phyloP scores from a whole-genome alignment of 1,139 yeast genomes.

The Taphrina pruni region DNA sequence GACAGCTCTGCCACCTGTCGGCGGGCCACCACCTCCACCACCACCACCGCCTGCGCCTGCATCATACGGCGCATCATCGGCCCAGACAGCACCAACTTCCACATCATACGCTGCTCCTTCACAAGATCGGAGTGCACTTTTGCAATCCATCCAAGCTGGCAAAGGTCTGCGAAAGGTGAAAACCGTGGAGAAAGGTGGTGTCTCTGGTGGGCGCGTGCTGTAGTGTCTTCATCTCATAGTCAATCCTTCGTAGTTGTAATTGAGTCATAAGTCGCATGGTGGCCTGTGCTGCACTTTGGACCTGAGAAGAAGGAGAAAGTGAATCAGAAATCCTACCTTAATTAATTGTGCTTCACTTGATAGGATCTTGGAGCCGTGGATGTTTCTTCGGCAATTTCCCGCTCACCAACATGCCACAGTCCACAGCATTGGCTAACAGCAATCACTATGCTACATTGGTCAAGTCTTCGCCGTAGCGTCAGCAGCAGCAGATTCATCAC shows the following conservation, averaged over 20 bases:
- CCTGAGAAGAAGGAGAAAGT: too few species aligned
- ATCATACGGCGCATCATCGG: neutral
- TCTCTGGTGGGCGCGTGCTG: conserved; percentile 32
- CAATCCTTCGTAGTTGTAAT: neutral
- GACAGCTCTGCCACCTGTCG: conserved; percentile 46
- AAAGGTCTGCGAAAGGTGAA: conserved; percentile 72
- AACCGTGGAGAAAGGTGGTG: conserved; percentile 68
- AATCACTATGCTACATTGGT: too few species aligned
- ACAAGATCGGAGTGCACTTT: conserved; percentile 67
- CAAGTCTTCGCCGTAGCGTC: neutral
- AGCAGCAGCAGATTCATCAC: neutral
- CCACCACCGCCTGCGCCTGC: conserved; percentile 45
- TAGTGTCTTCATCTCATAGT: neutral
- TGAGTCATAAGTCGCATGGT: neutral
- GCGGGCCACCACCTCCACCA: conserved; percentile 43
- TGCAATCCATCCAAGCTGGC: conserved; percentile 88
- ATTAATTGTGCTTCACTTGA: too few species aligned
- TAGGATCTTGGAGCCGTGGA: too few species aligned
- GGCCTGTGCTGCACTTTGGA: neutral
- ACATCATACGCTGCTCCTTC: conserved; percentile 19
- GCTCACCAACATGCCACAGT: neutral
- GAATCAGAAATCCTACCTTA: too few species aligned
- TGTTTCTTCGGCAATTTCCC: conserved; percentile 4
- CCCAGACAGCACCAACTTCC: neutral
- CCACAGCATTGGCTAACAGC: neutral